Conservation (phyloP, 306 rosid genomes). For the Morella rubra region DNA sequence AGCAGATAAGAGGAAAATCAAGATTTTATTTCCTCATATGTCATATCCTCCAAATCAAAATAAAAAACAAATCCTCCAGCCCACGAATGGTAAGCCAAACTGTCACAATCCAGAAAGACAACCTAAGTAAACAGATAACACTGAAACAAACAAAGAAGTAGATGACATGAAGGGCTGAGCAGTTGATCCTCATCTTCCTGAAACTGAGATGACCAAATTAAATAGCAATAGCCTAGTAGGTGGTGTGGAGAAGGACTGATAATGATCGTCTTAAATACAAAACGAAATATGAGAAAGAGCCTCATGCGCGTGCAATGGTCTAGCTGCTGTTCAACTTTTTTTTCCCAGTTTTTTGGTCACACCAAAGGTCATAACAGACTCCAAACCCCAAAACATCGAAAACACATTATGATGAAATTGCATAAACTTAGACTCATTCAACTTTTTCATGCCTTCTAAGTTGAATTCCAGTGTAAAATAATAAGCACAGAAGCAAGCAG, state of each 20-base stretch:
- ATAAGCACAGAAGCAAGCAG: conserved; percentile 13
- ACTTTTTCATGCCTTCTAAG: conserved; percentile 1
- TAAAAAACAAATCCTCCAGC: no score
- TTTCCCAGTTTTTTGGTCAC: background rate
- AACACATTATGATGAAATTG: no score
- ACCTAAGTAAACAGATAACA: background rate
- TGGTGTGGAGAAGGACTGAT: background rate
- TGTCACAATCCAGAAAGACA: background rate
- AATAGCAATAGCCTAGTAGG: background rate
- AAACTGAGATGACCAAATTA: background rate
- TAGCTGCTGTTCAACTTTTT: background rate
- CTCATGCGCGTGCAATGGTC: background rate
- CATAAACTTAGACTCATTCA: background rate
- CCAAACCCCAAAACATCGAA: no score
- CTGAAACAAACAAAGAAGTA: background rate
- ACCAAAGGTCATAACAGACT: no score
- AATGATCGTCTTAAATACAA: background rate
- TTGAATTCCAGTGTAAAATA: background rate
- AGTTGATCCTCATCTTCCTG: background rate
- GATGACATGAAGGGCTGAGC: background rate
- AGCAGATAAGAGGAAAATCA: background rate
- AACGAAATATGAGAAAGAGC: background rate
- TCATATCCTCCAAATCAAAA: background rate
- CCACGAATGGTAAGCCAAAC: background rate
- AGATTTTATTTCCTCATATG: background rate